Evolutionary conservation across 306 rosid species (phyloP).

Genomic region (Prunus fruticosa): DNA sequence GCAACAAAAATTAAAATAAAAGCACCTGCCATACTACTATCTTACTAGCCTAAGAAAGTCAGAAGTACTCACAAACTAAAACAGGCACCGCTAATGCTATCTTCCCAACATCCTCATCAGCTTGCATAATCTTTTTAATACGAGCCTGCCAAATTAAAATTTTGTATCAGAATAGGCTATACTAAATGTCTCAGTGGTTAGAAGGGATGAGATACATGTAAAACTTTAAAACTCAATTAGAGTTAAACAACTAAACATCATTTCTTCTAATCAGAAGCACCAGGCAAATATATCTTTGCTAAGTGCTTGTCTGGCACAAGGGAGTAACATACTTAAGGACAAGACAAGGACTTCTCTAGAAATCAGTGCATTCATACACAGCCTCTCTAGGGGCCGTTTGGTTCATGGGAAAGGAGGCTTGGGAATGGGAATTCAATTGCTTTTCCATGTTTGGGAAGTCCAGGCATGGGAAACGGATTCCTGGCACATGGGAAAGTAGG

Average conservation of each 20-base stretch:
- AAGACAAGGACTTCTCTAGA: background rate
- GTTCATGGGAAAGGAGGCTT: no score
- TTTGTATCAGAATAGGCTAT: slow-evolving; percentile 25
- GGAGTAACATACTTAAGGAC: background rate
- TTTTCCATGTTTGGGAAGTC: no score
- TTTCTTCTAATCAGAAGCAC: background rate
- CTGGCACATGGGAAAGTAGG: no score
- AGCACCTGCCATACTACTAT: background rate
- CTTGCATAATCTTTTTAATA: slow-evolving; percentile 96
- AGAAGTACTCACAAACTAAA: slow-evolving; percentile 80
- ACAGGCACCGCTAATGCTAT: slow-evolving; percentile 95
- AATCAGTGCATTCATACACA: background rate
- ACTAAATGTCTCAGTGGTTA: slow-evolving; percentile 6
- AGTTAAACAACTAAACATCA: background rate
- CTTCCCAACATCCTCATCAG: slow-evolving; percentile 96
- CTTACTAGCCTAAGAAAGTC: slow-evolving; percentile 10
- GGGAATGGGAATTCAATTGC: no score
- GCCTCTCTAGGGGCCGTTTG: background rate
- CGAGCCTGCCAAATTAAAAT: slow-evolving; percentile 58
- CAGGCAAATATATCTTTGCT: background rate
- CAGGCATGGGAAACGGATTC: no score
- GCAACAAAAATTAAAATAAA: slow-evolving; percentile 6
- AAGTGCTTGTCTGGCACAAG: background rate
- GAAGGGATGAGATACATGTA: background rate
- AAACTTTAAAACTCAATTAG: background rate